Evolutionary conservation across 2,329 filamentous ascomycete species (phyloP).

Genomic region (Botryotinia convoluta): DNA sequence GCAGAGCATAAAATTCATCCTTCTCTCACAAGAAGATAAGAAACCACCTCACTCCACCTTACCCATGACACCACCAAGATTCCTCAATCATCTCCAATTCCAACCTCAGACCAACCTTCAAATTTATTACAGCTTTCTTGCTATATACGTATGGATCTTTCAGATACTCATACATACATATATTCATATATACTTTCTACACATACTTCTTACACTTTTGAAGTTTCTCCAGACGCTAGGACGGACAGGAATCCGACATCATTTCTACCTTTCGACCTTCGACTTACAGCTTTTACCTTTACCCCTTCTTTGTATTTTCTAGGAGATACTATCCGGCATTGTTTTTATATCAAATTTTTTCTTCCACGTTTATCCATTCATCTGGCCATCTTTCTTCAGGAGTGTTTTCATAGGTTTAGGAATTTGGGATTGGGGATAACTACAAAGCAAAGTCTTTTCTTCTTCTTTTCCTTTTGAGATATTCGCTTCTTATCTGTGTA

Average conservation of each 20-base stretch:
- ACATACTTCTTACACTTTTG: constrained; percentile 6
- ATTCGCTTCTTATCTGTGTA: constrained; percentile 8
- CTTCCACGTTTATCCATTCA: neutral
- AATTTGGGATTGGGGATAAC: neutral
- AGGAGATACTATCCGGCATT: constrained; percentile 10
- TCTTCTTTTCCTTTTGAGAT: neutral
- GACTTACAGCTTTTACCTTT: neutral
- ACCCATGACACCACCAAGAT: neutral
- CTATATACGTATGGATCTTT: neutral
- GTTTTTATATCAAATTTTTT: constrained; percentile 5
- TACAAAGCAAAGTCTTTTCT: neutral
- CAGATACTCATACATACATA: neutral
- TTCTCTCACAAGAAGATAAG: neutral
- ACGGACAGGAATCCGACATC: neutral
- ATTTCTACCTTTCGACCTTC: neutral
- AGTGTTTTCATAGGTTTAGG: constrained; percentile 4
- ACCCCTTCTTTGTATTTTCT: constrained; percentile 13
- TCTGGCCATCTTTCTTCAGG: neutral
- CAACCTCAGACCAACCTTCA: neutral
- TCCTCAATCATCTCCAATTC: neutral
- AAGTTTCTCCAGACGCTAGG: neutral
- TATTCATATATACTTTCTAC: neutral
- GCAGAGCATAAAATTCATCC: constrained; percentile 2
- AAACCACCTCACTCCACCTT: neutral
- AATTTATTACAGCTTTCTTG: neutral